A percentile compares a stretch with the other conserved stretches of the same genome.
Evolutionary conservation across 768 basidiomycete species (phyloP).

Genomic region (Russula olivacea): DNA sequence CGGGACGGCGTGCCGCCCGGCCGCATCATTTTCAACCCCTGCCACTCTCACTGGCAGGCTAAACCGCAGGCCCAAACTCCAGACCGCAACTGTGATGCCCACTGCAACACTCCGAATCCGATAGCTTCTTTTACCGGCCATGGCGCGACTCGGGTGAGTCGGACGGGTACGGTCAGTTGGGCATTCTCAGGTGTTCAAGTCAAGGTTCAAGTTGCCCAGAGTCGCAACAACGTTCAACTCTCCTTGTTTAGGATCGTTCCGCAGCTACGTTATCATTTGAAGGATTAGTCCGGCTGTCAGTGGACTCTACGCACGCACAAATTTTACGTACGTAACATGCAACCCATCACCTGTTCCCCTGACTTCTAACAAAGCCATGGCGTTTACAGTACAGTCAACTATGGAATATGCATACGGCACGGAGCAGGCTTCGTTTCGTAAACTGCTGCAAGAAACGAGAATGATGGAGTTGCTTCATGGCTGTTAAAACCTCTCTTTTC

Average conservation of each 20-base stretch:
- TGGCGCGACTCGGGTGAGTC: conserved; percentile 66
- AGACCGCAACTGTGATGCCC: conserved; percentile 4
- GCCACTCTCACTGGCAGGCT: no score
- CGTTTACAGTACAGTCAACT: not conserved
- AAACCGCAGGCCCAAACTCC: no score
- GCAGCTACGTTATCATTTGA: conserved; percentile 21
- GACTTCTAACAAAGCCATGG: not conserved
- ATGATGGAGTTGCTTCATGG: not conserved
- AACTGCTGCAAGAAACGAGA: conserved; percentile 17
- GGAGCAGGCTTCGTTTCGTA: conserved; percentile 16
- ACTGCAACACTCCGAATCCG: conserved; percentile 19
- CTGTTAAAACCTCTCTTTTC: not conserved
- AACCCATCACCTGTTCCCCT: not conserved
- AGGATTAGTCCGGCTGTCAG: conserved; percentile 17
- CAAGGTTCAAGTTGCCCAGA: no score
- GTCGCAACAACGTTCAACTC: not conserved
- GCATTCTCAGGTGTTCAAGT: no score
- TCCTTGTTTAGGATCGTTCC: conserved; percentile 12
- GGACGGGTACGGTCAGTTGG: conserved; percentile 47
- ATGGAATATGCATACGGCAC: conserved; percentile 8
- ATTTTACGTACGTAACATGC: conserved; percentile 4
- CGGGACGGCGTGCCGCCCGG: no score
- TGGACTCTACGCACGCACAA: conserved; percentile 11
- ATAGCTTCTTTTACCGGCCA: conserved; percentile 32
- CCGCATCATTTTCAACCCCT: no score